Base-by-base conservation (phyloP, 2,329 filamentous ascomycete species). In the Chaetomium olivaceum region DNA sequence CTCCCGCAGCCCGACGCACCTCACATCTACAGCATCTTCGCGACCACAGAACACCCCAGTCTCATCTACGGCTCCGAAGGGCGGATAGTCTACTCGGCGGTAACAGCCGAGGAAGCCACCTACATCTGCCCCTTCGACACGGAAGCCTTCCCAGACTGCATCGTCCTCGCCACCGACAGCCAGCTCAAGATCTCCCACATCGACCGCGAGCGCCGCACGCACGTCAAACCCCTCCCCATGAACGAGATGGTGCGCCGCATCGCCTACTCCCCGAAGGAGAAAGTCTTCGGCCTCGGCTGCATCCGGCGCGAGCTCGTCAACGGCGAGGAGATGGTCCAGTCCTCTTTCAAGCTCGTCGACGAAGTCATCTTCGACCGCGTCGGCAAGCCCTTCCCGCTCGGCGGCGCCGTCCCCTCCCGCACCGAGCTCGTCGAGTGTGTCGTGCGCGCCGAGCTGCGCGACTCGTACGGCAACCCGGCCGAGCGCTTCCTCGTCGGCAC, bases 401-500 rank as follows among this genome's bases (percentile, higher is more conserved):
- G 83, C 12, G 36, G 31, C 31, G 31, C 2, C 9, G 75, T 74
- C 8, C 78, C 78, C 0, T 76, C 77, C 1, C 76, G 78, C 1
- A 71, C 81, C 2, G 95, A 99, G 77, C 80, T 98, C 55, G 87
- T 97, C 3, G 95, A 98, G 77, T 89, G 90, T 68, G 89, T 97
- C 8, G 88, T 96, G 65, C 87, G 91, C 39, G 89, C 91, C 6
- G 86, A 92, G 70, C 82, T 97, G 14, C 82, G 85, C 2, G 89
- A 81, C 71, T 79, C 79, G 3, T 80, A 79, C 51, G 87, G 87
- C 11, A 80, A 82, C 31, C 75, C 78, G 5, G 85, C 84, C 0
- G 93, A 98, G 75, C 84, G 93, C 51, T 98, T 98, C 73, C 81
- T 98, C n/a, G 86, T 98, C 7, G 95, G 95, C 7, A 98, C 95